Conservation (phyloP, 345 rosid species). For the Nephelium lappaceum region DNA sequence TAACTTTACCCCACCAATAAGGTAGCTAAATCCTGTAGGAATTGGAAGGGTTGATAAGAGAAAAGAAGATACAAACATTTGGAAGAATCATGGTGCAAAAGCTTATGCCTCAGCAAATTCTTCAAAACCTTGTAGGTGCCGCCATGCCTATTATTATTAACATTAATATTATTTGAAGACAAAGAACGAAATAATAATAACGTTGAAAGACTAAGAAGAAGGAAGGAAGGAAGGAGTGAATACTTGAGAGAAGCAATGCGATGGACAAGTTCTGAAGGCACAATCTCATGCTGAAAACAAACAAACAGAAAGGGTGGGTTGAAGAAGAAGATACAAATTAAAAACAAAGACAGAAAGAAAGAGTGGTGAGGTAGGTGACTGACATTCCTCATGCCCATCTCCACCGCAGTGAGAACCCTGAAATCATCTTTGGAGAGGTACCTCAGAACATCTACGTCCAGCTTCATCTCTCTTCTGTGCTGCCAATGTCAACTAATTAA, state of each 20-base stretch:
- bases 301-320: not conserved
- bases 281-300: constrained; percentile 74
- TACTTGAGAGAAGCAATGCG: constrained; percentile 89
- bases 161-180: not conserved
- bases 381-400: constrained; percentile 93
- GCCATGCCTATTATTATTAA: constrained; percentile 59
- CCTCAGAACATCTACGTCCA: constrained; percentile 73
- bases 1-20: no score
- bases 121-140: constrained; percentile 88
- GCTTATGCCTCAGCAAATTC: constrained; percentile 89
- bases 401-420: constrained; percentile 90
- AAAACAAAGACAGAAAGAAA: not conserved
- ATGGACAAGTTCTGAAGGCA: constrained; percentile 73
- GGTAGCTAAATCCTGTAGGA: no score
- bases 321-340: constrained; percentile 10
- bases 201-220: not conserved
- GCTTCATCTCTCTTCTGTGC: constrained; percentile 85
- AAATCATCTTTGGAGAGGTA: constrained; percentile 90
- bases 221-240: not conserved
- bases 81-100: constrained; percentile 86
- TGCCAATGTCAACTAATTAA: no score
- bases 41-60: no score
- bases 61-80: constrained; percentile 57
- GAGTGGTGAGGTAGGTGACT: constrained; percentile 30
- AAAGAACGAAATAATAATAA: no score